phyloP scores from a whole-genome alignment of 108 stramenopile genomes.

The Conticribra guillardii region DNA sequence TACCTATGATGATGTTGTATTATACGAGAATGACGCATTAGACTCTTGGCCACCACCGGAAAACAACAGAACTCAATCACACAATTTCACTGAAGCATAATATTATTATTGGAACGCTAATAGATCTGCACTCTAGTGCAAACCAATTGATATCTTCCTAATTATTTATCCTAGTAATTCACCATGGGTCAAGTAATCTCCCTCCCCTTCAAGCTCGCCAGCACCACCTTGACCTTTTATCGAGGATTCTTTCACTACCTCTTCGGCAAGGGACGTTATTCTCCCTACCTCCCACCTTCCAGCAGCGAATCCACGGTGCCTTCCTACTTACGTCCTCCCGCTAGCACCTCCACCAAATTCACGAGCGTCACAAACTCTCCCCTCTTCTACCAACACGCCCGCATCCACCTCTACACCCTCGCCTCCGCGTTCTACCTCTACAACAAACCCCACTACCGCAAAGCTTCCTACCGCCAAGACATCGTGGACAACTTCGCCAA shows the following conservation, averaged over 20 bases:
- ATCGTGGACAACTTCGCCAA: slow-evolving; percentile 93
- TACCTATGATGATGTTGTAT: too few relatives aligned
- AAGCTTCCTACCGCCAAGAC: slow-evolving; percentile 85
- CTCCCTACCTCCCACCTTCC: slow-evolving; percentile 44
- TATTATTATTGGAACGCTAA: too few relatives aligned
- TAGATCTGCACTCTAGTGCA: too few relatives aligned
- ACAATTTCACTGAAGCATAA: too few relatives aligned
- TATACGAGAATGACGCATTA: too few relatives aligned
- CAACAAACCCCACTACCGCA: slow-evolving; percentile 94
- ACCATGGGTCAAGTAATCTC: slow-evolving; percentile 57
- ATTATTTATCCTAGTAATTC: too few relatives aligned
- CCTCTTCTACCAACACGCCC: slow-evolving; percentile 79
- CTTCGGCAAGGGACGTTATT: slow-evolving; percentile 58
- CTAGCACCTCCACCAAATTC: slow-evolving; percentile 14
- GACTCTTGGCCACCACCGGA: too few relatives aligned
- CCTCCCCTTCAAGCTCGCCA: slow-evolving; percentile 52
- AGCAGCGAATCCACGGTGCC: slow-evolving; percentile 34
- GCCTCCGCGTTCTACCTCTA: slow-evolving; percentile 91
- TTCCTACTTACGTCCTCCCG: slow-evolving; percentile 34
- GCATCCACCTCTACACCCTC: slow-evolving; percentile 90
- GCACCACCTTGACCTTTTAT: slow-evolving; percentile 72
- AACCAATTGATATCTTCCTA: too few relatives aligned
- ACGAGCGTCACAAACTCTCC: slow-evolving; percentile 14
- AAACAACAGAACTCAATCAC: too few relatives aligned
- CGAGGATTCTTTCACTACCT: slow-evolving; percentile 80